These are phyloP conservation scores for Wallemia mellicola DNA, from an alignment of 1,284 basidiomycete species.

Conservation along the genomic window DNA sequence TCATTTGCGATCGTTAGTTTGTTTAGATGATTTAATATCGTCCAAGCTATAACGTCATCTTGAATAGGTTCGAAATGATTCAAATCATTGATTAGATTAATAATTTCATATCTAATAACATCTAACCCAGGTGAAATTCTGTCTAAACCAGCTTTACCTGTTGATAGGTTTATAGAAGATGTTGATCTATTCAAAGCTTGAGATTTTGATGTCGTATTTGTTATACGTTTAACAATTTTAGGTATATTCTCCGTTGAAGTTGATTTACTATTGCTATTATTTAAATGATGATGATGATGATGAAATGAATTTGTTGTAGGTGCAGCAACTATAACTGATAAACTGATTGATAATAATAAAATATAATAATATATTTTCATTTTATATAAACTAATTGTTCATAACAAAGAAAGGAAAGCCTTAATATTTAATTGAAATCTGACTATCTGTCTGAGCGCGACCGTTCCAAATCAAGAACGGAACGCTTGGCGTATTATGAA, in stretches of 20 bases:
- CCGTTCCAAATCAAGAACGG: too few species aligned
- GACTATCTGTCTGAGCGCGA: too few species aligned
- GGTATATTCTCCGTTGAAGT: not conserved
- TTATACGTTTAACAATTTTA: not conserved
- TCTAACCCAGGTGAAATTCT: not conserved
- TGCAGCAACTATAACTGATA: too few species aligned
- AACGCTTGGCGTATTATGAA: too few species aligned
- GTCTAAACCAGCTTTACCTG: not conserved
- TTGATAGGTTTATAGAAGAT: not conserved
- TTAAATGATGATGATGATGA: not conserved
- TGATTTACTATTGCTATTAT: not conserved
- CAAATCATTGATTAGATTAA: not conserved
- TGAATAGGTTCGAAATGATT: not conserved
- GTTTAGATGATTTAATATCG: not conserved
- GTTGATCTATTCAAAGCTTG: not conserved
- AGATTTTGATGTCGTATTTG: not conserved
- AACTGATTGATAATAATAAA: too few species aligned
- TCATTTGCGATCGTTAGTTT: not conserved
- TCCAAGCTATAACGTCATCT: not conserved
- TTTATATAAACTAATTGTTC: too few species aligned
- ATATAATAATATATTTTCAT: too few species aligned
- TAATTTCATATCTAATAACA: not conserved
- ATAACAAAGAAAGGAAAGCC: too few species aligned
- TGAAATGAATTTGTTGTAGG: too few species aligned
- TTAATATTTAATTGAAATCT: too few species aligned